These are phyloP conservation scores for Teratosphaeria nubilosa DNA, from an alignment of 2,329 filamentous ascomycete genomes.

Conservation along the genomic window DNA sequence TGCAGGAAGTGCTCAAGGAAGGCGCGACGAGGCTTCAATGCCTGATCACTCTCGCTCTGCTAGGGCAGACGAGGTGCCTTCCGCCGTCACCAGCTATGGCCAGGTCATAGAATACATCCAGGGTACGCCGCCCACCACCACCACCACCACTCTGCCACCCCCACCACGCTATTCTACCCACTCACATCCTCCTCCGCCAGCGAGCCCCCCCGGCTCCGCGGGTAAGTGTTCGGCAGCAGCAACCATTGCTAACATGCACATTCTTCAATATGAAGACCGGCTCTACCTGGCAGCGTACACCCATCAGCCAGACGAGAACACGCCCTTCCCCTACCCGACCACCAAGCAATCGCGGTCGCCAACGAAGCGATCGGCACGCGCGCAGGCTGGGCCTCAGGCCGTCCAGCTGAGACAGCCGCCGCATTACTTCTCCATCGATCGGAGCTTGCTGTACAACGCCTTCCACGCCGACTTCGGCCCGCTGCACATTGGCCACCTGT, in stretches of 20 bases:
- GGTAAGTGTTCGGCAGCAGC: neutral
- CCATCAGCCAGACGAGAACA: constrained; percentile 67
- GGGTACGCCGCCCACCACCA: constrained; percentile 45
- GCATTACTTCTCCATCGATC: constrained; percentile 89
- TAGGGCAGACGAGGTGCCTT: constrained; percentile 20
- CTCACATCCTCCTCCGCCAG: neutral
- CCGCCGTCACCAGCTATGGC: constrained; percentile 51
- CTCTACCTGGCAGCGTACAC: constrained; percentile 91
- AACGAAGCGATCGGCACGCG: constrained; percentile 63
- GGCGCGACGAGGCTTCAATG: constrained; percentile 13
- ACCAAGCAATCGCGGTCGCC: constrained; percentile 51
- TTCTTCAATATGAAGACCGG: constrained; percentile 55
- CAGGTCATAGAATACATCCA: constrained; percentile 95
- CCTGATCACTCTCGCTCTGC: constrained; percentile 20
- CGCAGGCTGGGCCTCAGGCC: constrained; percentile 47
- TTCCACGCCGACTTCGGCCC: constrained; percentile 98
- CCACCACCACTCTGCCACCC: neutral
- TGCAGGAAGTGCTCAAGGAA: neutral
- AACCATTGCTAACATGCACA: constrained; percentile 19
- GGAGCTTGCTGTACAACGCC: constrained; percentile 81
- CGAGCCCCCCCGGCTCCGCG: neutral
- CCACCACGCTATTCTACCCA: neutral
- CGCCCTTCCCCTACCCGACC: constrained; percentile 72
- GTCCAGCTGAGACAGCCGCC: constrained; percentile 43
- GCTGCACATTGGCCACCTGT: constrained; percentile 91